Conservation (phyloP, 208 protist genomes). For the Trypanosoma brucei region DNA sequence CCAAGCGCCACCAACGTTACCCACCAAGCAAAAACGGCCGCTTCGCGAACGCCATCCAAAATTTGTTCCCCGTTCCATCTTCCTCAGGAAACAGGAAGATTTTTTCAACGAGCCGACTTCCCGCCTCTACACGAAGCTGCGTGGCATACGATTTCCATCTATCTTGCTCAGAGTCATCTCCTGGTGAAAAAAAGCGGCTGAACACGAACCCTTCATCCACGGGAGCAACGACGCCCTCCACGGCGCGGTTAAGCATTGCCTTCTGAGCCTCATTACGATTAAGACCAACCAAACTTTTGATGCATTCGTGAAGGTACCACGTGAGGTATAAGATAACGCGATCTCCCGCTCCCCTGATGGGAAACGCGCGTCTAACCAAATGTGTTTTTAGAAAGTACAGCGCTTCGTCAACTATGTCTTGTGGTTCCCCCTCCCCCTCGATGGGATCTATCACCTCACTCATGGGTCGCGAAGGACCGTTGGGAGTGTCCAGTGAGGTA, state of each 20-base stretch:
- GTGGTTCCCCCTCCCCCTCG: constrained; percentile 34
- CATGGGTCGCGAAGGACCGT: constrained; percentile 21
- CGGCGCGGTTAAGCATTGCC: constrained; percentile 14
- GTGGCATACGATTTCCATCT: constrained; percentile 25
- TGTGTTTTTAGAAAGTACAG: constrained; percentile 90
- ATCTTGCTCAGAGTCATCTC: constrained; percentile 8
- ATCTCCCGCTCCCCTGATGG: constrained; percentile 84
- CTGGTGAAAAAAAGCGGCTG: constrained; percentile 19
- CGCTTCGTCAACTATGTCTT: constrained; percentile 89
- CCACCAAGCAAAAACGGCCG: constrained; percentile 16
- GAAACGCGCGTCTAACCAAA: constrained; percentile 88
- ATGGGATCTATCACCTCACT: constrained; percentile 8
- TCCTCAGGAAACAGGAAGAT: constrained; percentile 30
- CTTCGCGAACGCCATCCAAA: constrained; percentile 31
- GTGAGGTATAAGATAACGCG: constrained; percentile 88
- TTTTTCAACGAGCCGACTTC: constrained; percentile 20
- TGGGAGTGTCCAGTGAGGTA: constrained; percentile 11
- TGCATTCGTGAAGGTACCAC: constrained; percentile 84
- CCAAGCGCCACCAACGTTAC: neutral
- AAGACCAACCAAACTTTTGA: constrained; percentile 29
- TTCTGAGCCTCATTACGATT: constrained; percentile 18
- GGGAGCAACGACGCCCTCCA: constrained; percentile 18
- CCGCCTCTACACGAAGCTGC: constrained; percentile 26
- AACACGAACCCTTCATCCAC: constrained; percentile 28
- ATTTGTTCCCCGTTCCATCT: constrained; percentile 31